A percentile compares a stretch with the other conserved stretches of the same genome.
These are phyloP conservation scores for Helicocarpus griseus DNA, from an alignment of 2,329 filamentous ascomycete genomes.

Conservation along the genomic window DNA sequence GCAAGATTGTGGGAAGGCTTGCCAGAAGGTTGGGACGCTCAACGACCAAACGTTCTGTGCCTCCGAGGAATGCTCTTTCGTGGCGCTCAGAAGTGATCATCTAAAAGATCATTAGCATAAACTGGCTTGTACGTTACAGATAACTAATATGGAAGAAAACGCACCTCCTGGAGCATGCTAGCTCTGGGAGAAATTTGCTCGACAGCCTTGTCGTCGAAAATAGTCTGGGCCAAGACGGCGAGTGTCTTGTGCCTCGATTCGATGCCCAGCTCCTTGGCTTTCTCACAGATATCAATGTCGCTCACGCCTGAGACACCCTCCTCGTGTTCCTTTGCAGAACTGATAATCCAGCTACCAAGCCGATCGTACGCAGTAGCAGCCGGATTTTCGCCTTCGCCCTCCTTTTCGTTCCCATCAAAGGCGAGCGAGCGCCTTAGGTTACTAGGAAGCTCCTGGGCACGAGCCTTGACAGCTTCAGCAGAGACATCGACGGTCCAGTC, in stretches of 20 bases:
- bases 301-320: constrained; percentile 69
- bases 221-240: constrained; percentile 80
- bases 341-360: constrained; percentile 85
- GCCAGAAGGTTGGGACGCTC: constrained; percentile 70
- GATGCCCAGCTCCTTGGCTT: constrained; percentile 92
- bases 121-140: too few species aligned
- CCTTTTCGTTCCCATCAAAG: constrained; percentile 69
- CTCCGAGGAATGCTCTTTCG: constrained; percentile 89
- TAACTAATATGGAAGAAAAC: constrained; percentile 15
- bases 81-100: constrained; percentile 85
- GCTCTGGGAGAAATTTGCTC: constrained; percentile 79
- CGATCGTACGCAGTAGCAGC: constrained; percentile 75
- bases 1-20: constrained; percentile 74
- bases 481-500: constrained; percentile 97
- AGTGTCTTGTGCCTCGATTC: constrained; percentile 90
- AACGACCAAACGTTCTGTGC: constrained; percentile 83
- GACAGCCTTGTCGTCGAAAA: constrained; percentile 85
- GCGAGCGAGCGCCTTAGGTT: constrained; percentile 90
- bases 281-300: constrained; percentile 86
- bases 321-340: constrained; percentile 57
- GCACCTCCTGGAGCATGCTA: constrained; percentile 76
- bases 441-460: constrained; percentile 82
- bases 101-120: constrained; percentile 30
- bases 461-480: constrained; percentile 87
- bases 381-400: constrained; percentile 69